These are phyloP conservation scores for Beta corolliflora DNA, from an alignment of 179 eudicot species.

Conservation along the genomic window DNA sequence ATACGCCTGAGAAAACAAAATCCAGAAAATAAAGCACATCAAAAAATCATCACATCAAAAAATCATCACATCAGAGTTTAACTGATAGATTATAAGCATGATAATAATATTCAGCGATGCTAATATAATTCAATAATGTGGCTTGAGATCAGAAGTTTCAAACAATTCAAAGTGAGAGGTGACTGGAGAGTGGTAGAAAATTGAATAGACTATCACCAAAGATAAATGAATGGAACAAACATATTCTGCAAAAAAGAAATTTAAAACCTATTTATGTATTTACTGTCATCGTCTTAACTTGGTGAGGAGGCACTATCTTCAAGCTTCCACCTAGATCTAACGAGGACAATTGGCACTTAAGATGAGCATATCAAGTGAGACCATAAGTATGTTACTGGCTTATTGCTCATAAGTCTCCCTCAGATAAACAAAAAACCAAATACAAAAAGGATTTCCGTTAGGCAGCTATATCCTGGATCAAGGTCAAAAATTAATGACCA, in stretches of 20 bases:
- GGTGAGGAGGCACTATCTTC: slow-evolving; percentile 4
- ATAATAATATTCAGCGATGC: background rate
- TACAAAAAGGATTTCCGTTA: too few species aligned
- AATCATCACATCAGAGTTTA: too few species aligned
- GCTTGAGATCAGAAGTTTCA: background rate
- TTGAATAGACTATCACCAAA: background rate
- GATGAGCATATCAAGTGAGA: background rate
- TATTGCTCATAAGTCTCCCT: too few species aligned
- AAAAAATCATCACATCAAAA: background rate
- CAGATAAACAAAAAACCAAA: too few species aligned
- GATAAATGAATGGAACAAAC: background rate
- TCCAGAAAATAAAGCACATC: slow-evolving; percentile 11
- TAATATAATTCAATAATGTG: background rate
- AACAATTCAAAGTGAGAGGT: background rate
- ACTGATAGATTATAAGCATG: background rate
- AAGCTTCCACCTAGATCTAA: background rate
- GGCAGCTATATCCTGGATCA: too few species aligned
- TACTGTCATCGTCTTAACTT: background rate
- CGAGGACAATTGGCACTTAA: background rate
- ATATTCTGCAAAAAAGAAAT: background rate
- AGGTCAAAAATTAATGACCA: too few species aligned
- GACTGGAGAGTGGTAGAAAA: background rate
- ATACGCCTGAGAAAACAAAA: slow-evolving; percentile 65
- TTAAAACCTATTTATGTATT: background rate
- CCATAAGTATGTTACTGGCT: too few species aligned